Evolutionary conservation across 164 flowering plant species (phyloP).

Genomic region (Magnolia sinica): DNA sequence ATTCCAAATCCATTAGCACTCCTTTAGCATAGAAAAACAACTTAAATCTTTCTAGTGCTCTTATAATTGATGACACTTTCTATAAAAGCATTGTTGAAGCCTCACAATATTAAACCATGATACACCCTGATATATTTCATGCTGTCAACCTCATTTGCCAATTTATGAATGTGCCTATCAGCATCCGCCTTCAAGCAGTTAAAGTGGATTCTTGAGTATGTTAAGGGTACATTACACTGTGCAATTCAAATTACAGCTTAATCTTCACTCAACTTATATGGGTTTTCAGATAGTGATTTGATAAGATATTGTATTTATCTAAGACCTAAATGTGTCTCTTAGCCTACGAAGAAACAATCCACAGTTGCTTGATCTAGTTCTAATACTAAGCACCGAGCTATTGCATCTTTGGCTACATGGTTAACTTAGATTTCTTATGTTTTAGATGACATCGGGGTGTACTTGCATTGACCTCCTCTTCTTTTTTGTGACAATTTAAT

Average conservation of each 20-base stretch:
- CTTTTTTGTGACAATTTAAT: no score
- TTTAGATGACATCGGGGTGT: not conserved
- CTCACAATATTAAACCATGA: not conserved
- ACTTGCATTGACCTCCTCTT: no score
- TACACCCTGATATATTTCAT: not conserved
- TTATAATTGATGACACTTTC: not conserved
- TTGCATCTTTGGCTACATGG: not conserved
- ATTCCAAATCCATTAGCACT: not conserved
- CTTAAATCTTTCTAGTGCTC: not conserved
- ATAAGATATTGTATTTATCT: not conserved
- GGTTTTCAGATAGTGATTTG: not conserved
- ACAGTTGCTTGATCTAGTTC: not conserved
- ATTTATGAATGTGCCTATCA: not conserved
- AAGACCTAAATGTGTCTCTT: not conserved
- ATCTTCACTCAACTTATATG: not conserved
- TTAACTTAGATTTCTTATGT: not conserved
- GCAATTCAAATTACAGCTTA: not conserved
- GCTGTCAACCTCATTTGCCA: not conserved
- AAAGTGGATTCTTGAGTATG: not conserved
- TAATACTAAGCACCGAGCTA: not conserved
- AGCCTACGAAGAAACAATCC: not conserved
- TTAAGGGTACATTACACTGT: not conserved
- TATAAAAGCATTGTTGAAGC: no score
- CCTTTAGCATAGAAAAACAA: not conserved
- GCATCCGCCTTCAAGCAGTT: not conserved